Evolutionary conservation across 306 rosid genomes (phyloP).

Genomic region (Castanea sativa): DNA sequence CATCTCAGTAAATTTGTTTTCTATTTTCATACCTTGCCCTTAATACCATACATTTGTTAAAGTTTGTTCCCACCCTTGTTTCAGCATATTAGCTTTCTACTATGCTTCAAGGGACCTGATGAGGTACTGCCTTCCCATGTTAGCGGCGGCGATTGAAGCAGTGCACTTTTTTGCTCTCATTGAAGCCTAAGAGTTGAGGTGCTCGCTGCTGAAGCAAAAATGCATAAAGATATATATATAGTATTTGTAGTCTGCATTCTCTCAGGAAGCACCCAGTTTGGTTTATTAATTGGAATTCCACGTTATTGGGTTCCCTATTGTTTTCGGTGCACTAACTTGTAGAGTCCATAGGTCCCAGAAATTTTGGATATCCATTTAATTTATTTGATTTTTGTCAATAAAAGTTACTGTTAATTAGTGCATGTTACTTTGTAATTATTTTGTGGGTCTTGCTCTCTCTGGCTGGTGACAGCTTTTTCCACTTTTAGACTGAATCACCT

Average conservation of each 20-base stretch:
- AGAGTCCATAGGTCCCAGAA: slow-evolving; percentile 6
- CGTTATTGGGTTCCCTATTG: not conserved
- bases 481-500: too few species aligned
- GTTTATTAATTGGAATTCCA: slow-evolving; percentile 13
- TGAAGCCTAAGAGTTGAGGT: slow-evolving; percentile 3
- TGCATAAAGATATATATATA: not conserved
- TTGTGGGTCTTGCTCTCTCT: not conserved
- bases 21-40: not conserved
- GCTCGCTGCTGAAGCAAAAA: slow-evolving; percentile 24
- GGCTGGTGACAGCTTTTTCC: not conserved
- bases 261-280: slow-evolving; percentile 11
- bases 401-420: not conserved
- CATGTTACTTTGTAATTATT: not conserved
- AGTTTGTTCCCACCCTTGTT: slow-evolving; percentile 10
- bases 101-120: slow-evolving; percentile 12
- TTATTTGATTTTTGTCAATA: slow-evolving; percentile 24
- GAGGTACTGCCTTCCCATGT: not conserved
- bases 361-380: slow-evolving; percentile 37
- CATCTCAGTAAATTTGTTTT: not conserved
- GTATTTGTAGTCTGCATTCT: slow-evolving; percentile 14
- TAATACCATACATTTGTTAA: slow-evolving; percentile 1
- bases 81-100: slow-evolving; percentile 19
- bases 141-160: not conserved
- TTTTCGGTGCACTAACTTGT: slow-evolving; percentile 20
- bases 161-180: not conserved